Base-by-base conservation (phyloP, 176 grass and related monocot species). In the Chrysopogon serrulatus region DNA sequence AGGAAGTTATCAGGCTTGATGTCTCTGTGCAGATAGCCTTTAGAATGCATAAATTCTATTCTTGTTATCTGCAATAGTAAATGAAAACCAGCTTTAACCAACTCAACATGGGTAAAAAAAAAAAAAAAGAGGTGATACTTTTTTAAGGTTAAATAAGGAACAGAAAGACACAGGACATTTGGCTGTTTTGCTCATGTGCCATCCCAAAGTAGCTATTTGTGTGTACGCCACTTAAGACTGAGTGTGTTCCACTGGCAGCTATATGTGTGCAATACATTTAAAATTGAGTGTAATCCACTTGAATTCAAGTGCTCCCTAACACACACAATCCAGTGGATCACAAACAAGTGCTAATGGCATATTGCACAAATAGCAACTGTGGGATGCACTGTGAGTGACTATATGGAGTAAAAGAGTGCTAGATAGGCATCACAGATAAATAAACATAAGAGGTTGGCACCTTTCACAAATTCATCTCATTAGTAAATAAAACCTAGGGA, bases 1-100 rank as follows among this genome's bases (percentile, higher is more conserved):
- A 94, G 87, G 71, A 94, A 94, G 64, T 94, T 94, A 83, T 94
- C 92, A 17, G 89, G 92, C 76, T 94, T 94, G 81, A 94, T 92
- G 59, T 94, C 92, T 78, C 92, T 92, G 64, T 94, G 92, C 69
- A 94, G 79, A 87, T 87, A 94, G 1, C 92, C 92, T 81, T 94
- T 94, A 31, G 92, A 90, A 73, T 94, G 92, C 76, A 94, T 74
- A 80, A 90, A 92, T 13, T 94, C 92, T 83, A 94, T 92, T 87
- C 92, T 92, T 73, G 92, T 87, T 83, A 94, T 85, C 92, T 94
- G 77, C 26, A 31, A 41, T 14, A 57, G 6, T 15, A 74, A 68
- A 68, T 68, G 24, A 80, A 60, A 69, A 76, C 76, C 5, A 75
- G 26, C 41, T 34, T 7, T 27, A 87, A 63, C 27, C 43, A 74